Evolutionary conservation across 1,284 basidiomycete species (phyloP).

Genomic region (Tremellales sp.): DNA sequence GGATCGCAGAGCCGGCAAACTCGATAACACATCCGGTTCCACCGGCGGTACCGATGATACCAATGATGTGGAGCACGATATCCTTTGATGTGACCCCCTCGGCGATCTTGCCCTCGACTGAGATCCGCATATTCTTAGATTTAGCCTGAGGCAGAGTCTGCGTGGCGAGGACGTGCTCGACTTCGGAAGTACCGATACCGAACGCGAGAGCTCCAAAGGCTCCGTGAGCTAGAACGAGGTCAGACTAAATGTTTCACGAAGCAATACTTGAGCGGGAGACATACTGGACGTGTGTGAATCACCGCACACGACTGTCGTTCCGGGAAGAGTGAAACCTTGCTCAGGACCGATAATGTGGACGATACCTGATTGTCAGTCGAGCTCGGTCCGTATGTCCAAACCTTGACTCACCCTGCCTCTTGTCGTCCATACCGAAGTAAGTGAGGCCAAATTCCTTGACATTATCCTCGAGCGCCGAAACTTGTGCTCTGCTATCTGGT

Average conservation of each 20-base stretch:
- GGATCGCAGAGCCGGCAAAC: slow-evolving; percentile 87
- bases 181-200: slow-evolving; percentile 94
- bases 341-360: slow-evolving; percentile 96
- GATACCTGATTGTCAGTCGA: slow-evolving; percentile 59
- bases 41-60: slow-evolving; percentile 87
- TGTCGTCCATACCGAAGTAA: slow-evolving; percentile 90
- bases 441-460: slow-evolving; percentile 93
- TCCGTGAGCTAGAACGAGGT: slow-evolving; percentile 72
- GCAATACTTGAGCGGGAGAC: slow-evolving; percentile 5
- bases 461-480: slow-evolving; percentile 84
- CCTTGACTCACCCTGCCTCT: slow-evolving; percentile 66
- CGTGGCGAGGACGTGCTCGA: slow-evolving; percentile 94
- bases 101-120: slow-evolving; percentile 76
- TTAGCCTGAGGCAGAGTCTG: slow-evolving; percentile 90
- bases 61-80: slow-evolving; percentile 91
- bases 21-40: slow-evolving; percentile 92
- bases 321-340: slow-evolving; percentile 93
- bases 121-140: slow-evolving; percentile 93
- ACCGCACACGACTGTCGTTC: slow-evolving; percentile 92
- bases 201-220: slow-evolving; percentile 95
- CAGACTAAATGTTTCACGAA: neutral
- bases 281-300: slow-evolving; percentile 76
- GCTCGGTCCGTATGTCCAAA: neutral
- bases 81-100: slow-evolving; percentile 93
- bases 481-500: slow-evolving; percentile 88